These are phyloP conservation scores for Fusarium paranaense DNA, from an alignment of 2,329 filamentous ascomycete genomes.

Conservation along the genomic window DNA sequence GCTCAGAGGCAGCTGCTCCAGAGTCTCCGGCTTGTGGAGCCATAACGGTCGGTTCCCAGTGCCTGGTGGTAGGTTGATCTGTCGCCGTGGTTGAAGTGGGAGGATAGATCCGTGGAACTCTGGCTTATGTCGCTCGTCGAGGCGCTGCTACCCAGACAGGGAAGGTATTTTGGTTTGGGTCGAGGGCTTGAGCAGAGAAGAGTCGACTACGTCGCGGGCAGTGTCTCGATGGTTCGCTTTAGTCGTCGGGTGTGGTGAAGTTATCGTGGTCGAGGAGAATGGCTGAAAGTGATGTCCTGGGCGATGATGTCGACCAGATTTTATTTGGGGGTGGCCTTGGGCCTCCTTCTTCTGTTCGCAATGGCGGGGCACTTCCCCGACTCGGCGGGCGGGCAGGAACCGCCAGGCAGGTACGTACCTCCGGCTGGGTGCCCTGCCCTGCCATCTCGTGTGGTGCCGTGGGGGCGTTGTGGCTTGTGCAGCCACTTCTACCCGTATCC, in stretches of 20 bases:
- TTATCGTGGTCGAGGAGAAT: background rate
- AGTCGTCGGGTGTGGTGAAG: background rate
- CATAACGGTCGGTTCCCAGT: conserved; percentile 20
- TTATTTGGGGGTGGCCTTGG: conserved; percentile 31
- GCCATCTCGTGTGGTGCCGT: background rate
- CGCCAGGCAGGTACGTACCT: background rate
- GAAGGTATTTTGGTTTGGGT: background rate
- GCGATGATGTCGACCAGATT: conserved; percentile 42
- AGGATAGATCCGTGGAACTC: conserved; percentile 3
- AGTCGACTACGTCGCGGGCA: background rate
- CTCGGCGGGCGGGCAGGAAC: background rate
- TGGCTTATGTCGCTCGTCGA: conserved; percentile 21
- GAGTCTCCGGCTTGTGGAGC: conserved; percentile 31
- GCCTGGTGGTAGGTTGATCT: background rate
- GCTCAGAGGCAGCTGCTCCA: conserved; percentile 28
- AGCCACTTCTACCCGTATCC: conserved; percentile 11
- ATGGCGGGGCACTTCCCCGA: conserved; percentile 42
- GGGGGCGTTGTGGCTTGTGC: conserved; percentile 19
- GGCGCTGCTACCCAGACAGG: background rate
- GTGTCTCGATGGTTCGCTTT: background rate
- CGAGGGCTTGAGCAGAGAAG: background rate
- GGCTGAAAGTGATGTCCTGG: conserved; percentile 5
- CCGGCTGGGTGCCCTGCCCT: conserved; percentile 12
- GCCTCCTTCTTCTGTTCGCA: conserved; percentile 3
- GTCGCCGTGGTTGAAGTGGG: conserved; percentile 4